A percentile compares a stretch with the other conserved stretches of the same genome.
Conservation (phyloP, 73 alveolate species). For the Blepharisma stoltei region DNA sequence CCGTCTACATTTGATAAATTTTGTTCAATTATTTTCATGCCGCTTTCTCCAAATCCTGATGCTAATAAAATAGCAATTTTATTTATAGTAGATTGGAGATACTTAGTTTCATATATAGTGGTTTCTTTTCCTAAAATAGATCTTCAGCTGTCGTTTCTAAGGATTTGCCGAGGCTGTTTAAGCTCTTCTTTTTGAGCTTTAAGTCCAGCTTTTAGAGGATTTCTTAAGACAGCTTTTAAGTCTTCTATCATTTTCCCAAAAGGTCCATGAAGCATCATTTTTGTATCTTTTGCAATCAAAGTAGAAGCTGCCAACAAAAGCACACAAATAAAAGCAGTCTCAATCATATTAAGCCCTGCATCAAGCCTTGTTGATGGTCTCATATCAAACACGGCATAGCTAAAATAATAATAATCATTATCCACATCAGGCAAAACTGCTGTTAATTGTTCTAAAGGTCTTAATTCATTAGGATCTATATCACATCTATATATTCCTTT, state of each 20-base stretch:
- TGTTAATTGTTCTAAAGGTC: background rate
- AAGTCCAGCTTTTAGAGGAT: conserved; percentile 53
- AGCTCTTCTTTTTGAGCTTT: conserved; percentile 20
- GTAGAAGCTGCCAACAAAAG: conserved; percentile 67
- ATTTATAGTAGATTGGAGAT: conserved; percentile 93
- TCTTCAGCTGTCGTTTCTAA: background rate
- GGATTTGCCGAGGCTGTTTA: background rate
- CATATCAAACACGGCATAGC: conserved; percentile 38
- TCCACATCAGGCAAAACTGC: background rate
- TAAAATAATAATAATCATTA: background rate
- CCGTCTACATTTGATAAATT: conserved; percentile 64
- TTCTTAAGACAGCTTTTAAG: conserved; percentile 55
- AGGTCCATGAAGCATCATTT: conserved; percentile 69
- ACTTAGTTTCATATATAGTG: conserved; percentile 68
- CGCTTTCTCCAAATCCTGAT: conserved; percentile 44
- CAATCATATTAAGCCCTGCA: conserved; percentile 57
- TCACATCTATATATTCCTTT: background rate
- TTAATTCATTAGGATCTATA: background rate
- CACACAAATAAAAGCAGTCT: conserved; percentile 71
- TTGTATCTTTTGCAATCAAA: conserved; percentile 73
- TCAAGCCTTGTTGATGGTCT: conserved; percentile 35
- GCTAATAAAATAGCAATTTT: conserved; percentile 60
- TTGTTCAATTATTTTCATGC: conserved; percentile 58
- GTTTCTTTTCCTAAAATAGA: background rate
- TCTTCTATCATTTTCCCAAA: conserved; percentile 74